These are phyloP conservation scores for Torrubiella hemipterigena DNA, from an alignment of 2,329 filamentous ascomycete genomes.

Conservation along the genomic window DNA sequence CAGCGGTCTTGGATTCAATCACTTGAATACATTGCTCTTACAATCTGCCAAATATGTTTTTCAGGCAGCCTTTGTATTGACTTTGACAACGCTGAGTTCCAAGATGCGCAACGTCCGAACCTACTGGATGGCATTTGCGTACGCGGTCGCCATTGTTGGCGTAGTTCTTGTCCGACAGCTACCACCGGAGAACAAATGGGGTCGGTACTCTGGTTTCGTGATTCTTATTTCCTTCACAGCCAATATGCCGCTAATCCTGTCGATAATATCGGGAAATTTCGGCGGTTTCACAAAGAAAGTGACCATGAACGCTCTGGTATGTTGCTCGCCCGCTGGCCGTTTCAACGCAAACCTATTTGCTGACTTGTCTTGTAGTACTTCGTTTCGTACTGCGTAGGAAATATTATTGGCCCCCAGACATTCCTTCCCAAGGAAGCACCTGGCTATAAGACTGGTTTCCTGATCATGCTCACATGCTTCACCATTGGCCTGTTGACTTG, in stretches of 20 bases:
- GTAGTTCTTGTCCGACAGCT: constrained; percentile 13
- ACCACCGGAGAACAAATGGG: constrained; percentile 4
- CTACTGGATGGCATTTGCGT: constrained; percentile 13
- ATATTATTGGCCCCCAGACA: constrained; percentile 48
- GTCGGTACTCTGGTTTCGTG: constrained; percentile 2
- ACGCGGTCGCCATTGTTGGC: constrained; percentile 10
- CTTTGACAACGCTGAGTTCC: constrained; percentile 11
- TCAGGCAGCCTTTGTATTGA: constrained; percentile 13
- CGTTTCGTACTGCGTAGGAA: constrained; percentile 47
- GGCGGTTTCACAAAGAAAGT: constrained; percentile 50
- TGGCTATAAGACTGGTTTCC: constrained; percentile 48
- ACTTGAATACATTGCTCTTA: constrained; percentile 11
- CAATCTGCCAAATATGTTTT: constrained; percentile 9
- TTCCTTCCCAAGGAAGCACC: constrained; percentile 46
- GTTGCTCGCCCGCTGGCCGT: constrained; percentile 13
- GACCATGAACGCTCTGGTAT: constrained; percentile 36
- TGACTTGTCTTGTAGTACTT: constrained; percentile 26
- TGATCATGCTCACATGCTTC: constrained; percentile 50
- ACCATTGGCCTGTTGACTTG: constrained; percentile 29
- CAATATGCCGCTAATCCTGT: constrained; percentile 28
- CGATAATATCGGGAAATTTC: constrained; percentile 43
- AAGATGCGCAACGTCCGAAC: constrained; percentile 13
- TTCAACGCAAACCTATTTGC: not conserved
- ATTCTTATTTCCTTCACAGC: constrained; percentile 2
- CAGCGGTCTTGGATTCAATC: constrained; percentile 12